Evolutionary conservation across 192 early-diverging fungal species (phyloP).

Genomic region (Coemansia sp.): DNA sequence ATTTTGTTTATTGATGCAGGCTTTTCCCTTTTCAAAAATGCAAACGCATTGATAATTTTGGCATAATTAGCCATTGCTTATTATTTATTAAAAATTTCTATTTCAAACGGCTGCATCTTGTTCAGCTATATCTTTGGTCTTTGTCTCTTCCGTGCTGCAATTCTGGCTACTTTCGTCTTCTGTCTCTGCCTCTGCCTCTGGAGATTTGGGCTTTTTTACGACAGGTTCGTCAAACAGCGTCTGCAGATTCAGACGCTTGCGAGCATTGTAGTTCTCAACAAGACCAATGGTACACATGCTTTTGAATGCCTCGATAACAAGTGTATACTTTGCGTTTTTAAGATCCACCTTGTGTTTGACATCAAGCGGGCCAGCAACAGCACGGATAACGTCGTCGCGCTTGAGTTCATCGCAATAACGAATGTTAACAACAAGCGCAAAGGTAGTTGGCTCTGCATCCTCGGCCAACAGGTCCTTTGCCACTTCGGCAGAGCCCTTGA

Average conservation of each 20-base stretch:
- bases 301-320: slow-evolving; percentile 56
- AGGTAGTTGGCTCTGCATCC: slow-evolving; percentile 51
- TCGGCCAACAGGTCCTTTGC: slow-evolving; percentile 38
- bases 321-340: slow-evolving; percentile 47
- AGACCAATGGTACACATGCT: slow-evolving; percentile 51
- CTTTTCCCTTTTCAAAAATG: no score
- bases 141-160: neutral
- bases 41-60: no score
- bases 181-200: neutral
- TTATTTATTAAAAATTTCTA: neutral
- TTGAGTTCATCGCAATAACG: slow-evolving; percentile 55
- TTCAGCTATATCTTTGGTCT: no score
- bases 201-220: neutral
- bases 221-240: slow-evolving; percentile 47
- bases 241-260: slow-evolving; percentile 45
- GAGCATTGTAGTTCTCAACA: slow-evolving; percentile 48
- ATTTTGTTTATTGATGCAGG: no score
- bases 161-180: neutral
- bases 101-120: neutral
- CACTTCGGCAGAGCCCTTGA: slow-evolving; percentile 36
- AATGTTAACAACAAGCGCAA: slow-evolving; percentile 53
- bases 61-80: neutral
- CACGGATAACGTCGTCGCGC: slow-evolving; percentile 47
- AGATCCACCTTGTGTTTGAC: slow-evolving; percentile 56
- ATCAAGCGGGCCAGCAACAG: slow-evolving; percentile 51